Base-by-base conservation (phyloP, 108 stramenopile species). In the Skeletonema potamos region DNA sequence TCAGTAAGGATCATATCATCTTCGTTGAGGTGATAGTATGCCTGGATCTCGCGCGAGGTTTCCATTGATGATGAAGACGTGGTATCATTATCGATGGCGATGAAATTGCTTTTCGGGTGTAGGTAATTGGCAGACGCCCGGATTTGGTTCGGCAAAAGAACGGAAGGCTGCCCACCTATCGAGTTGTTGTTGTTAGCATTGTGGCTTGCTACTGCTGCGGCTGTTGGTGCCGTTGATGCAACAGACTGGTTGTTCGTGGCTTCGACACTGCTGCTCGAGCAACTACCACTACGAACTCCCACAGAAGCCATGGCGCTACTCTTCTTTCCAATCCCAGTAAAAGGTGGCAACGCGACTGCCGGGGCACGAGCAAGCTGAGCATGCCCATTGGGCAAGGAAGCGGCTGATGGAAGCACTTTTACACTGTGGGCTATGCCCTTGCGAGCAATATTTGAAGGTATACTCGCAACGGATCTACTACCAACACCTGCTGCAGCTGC, bases 1-100 rank as follows among this genome's bases (percentile, higher is more conserved):
- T 89, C 93, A 9, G 87, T 82, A 9, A 88, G 33, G 27, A 87
- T 73, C 88, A 92, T 92, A 83, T 90, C 89, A 68, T 91, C 90
- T 76, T 94, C 90, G 55, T 91, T 91, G 43, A 91, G 60, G 44
- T 88, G 82, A 73, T 88, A 94, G 26, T 64, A 78, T 15, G 85
- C 86, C 30, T 83, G 64, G 28, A 88, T 89, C 30, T 54, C 62
- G 7, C 24, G 54, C 17, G 57, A 26, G n/a, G 56, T 64, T 32
- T 58, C 64, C 20, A 41, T 26, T 27, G 65, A 62, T 26, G 66
- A 62, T 29, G 73, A 36, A 12, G 62, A 67, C 11, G 68, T 66
- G 11, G 51, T 70, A 51, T 69, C 77, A 37, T 65, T 75, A 30
- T 77, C 79, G 24, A 66, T 63, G 13, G 58, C 57, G 28, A 79